A percentile compares a stretch with the other conserved stretches of the same genome.
phyloP scores from a whole-genome alignment of 495 filamentous ascomycete genomes.

The Xylaria castorea region DNA sequence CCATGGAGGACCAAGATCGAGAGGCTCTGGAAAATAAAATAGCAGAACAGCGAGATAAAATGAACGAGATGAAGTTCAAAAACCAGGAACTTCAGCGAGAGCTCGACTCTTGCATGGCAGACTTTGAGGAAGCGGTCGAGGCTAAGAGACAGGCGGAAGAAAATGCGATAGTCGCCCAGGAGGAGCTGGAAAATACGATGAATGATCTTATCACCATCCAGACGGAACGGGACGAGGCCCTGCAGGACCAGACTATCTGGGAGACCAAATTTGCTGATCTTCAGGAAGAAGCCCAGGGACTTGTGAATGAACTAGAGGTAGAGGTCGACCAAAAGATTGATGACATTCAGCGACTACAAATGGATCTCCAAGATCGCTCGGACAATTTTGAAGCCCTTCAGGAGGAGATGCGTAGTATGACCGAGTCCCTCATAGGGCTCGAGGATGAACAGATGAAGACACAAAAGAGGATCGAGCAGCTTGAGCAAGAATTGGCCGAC shows the following conservation, averaged over 20 bases:
- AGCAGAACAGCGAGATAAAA: conserved; percentile 82
- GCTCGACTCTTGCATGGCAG: conserved; percentile 69
- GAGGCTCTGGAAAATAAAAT: conserved; percentile 86
- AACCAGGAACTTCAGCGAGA: conserved; percentile 81
- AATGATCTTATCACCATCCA: conserved; percentile 84
- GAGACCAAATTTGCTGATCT: conserved; percentile 82
- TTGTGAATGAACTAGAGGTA: conserved; percentile 81
- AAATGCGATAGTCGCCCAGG: conserved; percentile 68
- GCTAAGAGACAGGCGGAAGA: conserved; percentile 65
- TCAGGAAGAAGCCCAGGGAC: conserved; percentile 78
- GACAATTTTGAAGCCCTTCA: conserved; percentile 88
- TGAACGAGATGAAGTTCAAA: conserved; percentile 81
- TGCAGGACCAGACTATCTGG: conserved; percentile 77
- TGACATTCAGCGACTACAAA: conserved; percentile 74
- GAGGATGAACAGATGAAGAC: conserved; percentile 84
- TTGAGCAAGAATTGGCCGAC: conserved; percentile 76
- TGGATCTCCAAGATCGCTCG: conserved; percentile 71
- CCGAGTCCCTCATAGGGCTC: conserved; percentile 79
- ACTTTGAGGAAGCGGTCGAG: conserved; percentile 68
- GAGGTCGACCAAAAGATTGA: conserved; percentile 74
- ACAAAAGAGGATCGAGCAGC: conserved; percentile 66
- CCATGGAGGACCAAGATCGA: conserved; percentile 78
- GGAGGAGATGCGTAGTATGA: conserved; percentile 87
- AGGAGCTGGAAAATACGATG: conserved; percentile 76
- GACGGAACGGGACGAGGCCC: conserved; percentile 83